phyloP scores from a whole-genome alignment of 2,329 filamentous ascomycete genomes.

The Trichoderma cornu-damae region DNA sequence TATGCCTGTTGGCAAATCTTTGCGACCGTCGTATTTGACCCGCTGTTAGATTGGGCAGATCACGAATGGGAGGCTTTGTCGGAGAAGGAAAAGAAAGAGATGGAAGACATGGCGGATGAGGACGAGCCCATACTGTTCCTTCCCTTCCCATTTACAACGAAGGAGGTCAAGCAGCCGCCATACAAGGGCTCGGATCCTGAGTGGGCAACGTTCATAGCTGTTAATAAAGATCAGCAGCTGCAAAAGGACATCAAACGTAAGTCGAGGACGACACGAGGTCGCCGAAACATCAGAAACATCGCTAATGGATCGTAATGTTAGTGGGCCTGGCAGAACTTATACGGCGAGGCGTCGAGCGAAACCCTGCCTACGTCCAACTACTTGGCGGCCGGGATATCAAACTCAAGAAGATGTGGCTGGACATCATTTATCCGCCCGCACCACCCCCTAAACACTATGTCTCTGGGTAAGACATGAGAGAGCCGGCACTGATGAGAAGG shows the following conservation, averaged over 20 bases:
- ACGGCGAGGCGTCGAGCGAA: slow-evolving; percentile 36
- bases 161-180: slow-evolving; percentile 42
- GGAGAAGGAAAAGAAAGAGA: slow-evolving; percentile 40
- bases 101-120: slow-evolving; percentile 39
- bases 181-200: slow-evolving; percentile 58
- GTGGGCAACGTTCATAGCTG: slow-evolving; percentile 55
- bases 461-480: slow-evolving; percentile 46
- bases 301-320: slow-evolving; percentile 22
- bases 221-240: slow-evolving; percentile 50
- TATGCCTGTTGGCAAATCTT: slow-evolving; percentile 42
- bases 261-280: slow-evolving; percentile 20
- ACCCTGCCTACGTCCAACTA: slow-evolving; percentile 37
- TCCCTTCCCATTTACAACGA: slow-evolving; percentile 56
- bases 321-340: slow-evolving; percentile 34
- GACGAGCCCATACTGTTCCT: slow-evolving; percentile 50
- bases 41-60: slow-evolving; percentile 40
- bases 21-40: slow-evolving; percentile 42
- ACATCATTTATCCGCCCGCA: slow-evolving; percentile 53
- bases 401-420: slow-evolving; percentile 53
- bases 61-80: slow-evolving; percentile 40
- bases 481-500: too few species aligned
- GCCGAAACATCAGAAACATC: background rate
- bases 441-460: slow-evolving; percentile 57
- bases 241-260: slow-evolving; percentile 45
- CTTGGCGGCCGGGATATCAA: slow-evolving; percentile 45